Evolutionary conservation across 1,284 basidiomycete species (phyloP), one percentile per base, ranked within the genome.

Genomic region (Ustilago nuda): DNA sequence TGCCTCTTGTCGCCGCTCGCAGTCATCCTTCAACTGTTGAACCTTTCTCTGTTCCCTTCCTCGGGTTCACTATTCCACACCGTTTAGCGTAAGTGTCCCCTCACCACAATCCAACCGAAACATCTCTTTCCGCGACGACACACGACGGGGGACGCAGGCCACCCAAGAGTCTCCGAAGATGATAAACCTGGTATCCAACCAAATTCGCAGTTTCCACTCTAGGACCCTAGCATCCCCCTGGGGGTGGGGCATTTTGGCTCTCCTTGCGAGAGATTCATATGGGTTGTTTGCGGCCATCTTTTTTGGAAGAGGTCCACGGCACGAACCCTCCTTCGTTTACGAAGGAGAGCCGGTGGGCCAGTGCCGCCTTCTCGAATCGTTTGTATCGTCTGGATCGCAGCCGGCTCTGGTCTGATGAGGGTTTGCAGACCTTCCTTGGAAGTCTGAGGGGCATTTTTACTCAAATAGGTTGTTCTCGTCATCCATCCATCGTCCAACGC

Each of bases 161-260:
- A 36, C 41, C 45, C 56, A 58, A 58, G 3, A 27, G 69, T 59
- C 82, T 80, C 81, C 81, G 67, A 79, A 57, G 84, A 85, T 85
- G 84, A 85, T 77, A 84, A 66, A 41, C 76, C 69, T 85, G 84
- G 84, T 85, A 84, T 85, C 84, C 84, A 85, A 77, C 83, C 83
- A 84, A 84, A 82, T 85, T 85, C 84, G 84, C 84, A 85, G 84
- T 85, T 85, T 85, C 84, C 82, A 84, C 84, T 85, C 84, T 84
- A 85, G 76, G 72, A 69, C 80, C 83, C 81, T 65, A 45, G 80
- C 80, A 82, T 70, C 78, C 73, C 72, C 63, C 45, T 67, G 37
- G 63, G 71, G 78, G 66, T 82, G 83, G 81, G 62, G 79, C 76
- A 74, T 61, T 61, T 71, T 79, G 82, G 82, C 82, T 84, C 84